Evolutionary conservation across 2,329 filamentous ascomycete species (phyloP), one percentile per base, ranked within the genome.

Genomic region (Beauveria bassiana): DNA sequence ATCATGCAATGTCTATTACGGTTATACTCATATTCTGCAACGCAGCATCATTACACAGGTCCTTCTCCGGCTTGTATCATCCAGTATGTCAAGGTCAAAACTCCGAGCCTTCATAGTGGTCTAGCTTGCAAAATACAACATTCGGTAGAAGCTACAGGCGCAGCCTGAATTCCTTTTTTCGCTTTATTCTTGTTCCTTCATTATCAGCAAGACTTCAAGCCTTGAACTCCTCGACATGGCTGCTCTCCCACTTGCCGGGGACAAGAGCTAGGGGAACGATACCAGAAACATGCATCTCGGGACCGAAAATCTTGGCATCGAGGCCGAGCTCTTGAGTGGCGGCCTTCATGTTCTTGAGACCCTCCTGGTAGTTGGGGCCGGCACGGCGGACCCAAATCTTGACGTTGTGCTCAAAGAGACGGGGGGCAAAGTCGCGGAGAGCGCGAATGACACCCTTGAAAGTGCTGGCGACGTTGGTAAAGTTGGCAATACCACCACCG

Each of bases 381-480:
- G 95, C 85, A 78, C 85, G 84, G 72, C 86, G 82, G 66, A 98
- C 93, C 95, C 93, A 98, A 82, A 98, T 97, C 80, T 96, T 89
- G 67, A 95, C 91, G 72, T 96, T 96, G 87, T 99, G 95, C 85
- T 99, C 95, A 73, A 86, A 86, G 69, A 99, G 86, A 66, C 88
- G 83, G 66, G 87, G 86, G 64, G 93, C 85, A 69, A 93, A 92
- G 79, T 98, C 95, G 68, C 93, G 88, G 67, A 99, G 86, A 64
- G 95, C 95, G 70, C 91, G 89, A 76, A 99, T 99, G 77, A 99
- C 93, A 82, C 95, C 95, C 86, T 99, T 99, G 89, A 99, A 99
- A 66, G 95, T 99, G 70, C 90, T 95, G 64, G 95, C 95, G 61
- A 99, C 95, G 81, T 98, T 99, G 84, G 95, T 99, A 83, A 99